phyloP scores from a whole-genome alignment of 1,284 basidiomycete species.

The Microbotryomycetes sp. region DNA sequence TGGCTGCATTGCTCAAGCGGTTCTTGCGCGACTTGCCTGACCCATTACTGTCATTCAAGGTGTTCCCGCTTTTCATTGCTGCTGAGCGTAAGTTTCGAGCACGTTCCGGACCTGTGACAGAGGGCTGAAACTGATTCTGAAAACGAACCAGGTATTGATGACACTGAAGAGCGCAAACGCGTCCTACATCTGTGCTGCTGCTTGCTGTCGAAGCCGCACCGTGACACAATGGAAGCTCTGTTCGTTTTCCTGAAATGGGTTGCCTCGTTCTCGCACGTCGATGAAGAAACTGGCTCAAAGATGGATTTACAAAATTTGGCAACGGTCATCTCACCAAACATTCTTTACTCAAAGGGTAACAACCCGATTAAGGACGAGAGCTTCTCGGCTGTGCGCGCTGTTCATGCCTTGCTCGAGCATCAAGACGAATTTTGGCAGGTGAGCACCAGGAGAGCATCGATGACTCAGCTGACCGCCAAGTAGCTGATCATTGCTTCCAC shows the following conservation, averaged over 20 bases:
- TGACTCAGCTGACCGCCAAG: neutral
- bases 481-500: neutral
- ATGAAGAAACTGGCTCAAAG: slow-evolving; percentile 95
- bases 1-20: slow-evolving; percentile 93
- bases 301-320: slow-evolving; percentile 97
- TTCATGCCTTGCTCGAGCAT: slow-evolving; percentile 77
- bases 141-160: slow-evolving; percentile 56
- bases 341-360: slow-evolving; percentile 75
- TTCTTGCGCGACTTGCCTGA: slow-evolving; percentile 95
- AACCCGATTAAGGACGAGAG: slow-evolving; percentile 89
- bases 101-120: neutral
- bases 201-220: slow-evolving; percentile 82
- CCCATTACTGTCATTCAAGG: slow-evolving; percentile 87
- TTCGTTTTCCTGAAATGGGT: slow-evolving; percentile 99
- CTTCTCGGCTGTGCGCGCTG: slow-evolving; percentile 79
- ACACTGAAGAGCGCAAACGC: slow-evolving; percentile 70
- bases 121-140: neutral
- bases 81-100: slow-evolving; percentile 63
- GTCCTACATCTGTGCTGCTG: slow-evolving; percentile 81
- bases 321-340: slow-evolving; percentile 96
- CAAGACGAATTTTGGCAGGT: slow-evolving; percentile 92
- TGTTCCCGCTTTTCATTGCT: slow-evolving; percentile 81
- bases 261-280: slow-evolving; percentile 95
- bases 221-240: slow-evolving; percentile 95
- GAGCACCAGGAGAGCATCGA: slow-evolving; percentile 2